Conservation (phyloP, 768 basidiomycete genomes). For the Chalciporus chontae region DNA sequence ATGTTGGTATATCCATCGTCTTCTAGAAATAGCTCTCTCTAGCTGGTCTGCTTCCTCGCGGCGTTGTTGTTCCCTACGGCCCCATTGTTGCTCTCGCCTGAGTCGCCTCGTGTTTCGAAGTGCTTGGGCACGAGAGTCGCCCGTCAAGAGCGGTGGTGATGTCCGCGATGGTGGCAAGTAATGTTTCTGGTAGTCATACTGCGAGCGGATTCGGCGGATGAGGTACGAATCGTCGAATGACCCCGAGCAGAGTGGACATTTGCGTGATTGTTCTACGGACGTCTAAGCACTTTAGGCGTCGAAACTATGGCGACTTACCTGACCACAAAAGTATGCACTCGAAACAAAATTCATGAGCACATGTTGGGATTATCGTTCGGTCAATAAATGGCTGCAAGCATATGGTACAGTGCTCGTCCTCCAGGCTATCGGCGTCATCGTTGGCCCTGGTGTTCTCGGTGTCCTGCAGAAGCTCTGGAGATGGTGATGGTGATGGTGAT, state of each 20-base stretch:
- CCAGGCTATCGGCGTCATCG: neutral
- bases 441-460: neutral
- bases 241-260: conserved; percentile 74
- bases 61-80: conserved; percentile 46
- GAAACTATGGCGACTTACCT: conserved; percentile 41
- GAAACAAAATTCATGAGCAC: conserved; percentile 93
- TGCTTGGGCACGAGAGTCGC: conserved; percentile 25
- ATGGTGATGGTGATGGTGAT: conserved; percentile 19
- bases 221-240: conserved; percentile 62
- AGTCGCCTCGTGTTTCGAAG: conserved; percentile 30
- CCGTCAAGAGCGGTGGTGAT: conserved; percentile 38
- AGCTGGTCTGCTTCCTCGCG: conserved; percentile 65
- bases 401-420: conserved; percentile 71
- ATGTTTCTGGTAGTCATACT: conserved; percentile 80
- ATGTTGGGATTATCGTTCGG: conserved; percentile 76
- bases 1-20: conserved; percentile 80
- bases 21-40: conserved; percentile 65
- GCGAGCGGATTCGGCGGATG: conserved; percentile 75
- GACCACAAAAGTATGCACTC: conserved; percentile 87
- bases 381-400: conserved; percentile 78
- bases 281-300: neutral
- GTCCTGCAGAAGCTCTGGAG: neutral
- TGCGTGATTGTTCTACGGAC: conserved; percentile 63
- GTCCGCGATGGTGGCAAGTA: conserved; percentile 63
- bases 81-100: conserved; percentile 56